These are phyloP conservation scores for Diddensiella transvaalensis DNA, from an alignment of 805 yeast genomes.

Conservation along the genomic window DNA sequence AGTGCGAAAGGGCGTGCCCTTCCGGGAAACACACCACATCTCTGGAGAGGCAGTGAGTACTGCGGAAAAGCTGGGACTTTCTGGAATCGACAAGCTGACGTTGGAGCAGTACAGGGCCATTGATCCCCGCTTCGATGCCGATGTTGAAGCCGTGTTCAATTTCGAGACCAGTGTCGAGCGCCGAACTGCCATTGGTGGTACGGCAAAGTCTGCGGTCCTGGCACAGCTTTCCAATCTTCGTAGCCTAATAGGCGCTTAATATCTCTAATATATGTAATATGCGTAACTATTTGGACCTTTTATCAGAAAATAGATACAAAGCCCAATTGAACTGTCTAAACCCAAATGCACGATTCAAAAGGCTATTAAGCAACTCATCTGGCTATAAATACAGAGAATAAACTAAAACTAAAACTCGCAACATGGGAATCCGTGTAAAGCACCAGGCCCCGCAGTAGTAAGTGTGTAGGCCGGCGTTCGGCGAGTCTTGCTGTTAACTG, in stretches of 20 bases:
- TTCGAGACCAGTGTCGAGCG: conserved; percentile 95
- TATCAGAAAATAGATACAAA: too few species aligned
- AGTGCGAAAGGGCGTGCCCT: conserved; percentile 97
- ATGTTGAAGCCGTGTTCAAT: conserved; percentile 81
- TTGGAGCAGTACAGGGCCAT: conserved; percentile 74
- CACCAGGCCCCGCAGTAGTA: too few species aligned
- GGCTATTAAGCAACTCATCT: too few species aligned
- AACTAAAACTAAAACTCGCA: too few species aligned
- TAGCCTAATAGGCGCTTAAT: neutral
- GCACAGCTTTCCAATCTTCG: conserved; percentile 51
- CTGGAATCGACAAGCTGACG: conserved; percentile 83
- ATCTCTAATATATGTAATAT: too few species aligned
- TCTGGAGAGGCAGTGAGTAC: conserved; percentile 94
- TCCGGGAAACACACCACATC: conserved; percentile 98
- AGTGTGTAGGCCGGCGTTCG: too few species aligned
- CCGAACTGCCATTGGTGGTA: conserved; percentile 95
- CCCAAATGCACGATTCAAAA: too few species aligned
- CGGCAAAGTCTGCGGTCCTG: conserved; percentile 85
- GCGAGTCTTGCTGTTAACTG: neutral
- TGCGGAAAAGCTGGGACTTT: conserved; percentile 73
- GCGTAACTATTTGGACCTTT: too few species aligned
- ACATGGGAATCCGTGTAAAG: too few species aligned
- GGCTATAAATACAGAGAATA: too few species aligned
- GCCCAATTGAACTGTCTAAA: too few species aligned
- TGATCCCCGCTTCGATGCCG: conserved; percentile 74